Evolutionary conservation across 2,329 filamentous ascomycete genomes (phyloP).

Genomic region (Cordyceps farinosa): DNA sequence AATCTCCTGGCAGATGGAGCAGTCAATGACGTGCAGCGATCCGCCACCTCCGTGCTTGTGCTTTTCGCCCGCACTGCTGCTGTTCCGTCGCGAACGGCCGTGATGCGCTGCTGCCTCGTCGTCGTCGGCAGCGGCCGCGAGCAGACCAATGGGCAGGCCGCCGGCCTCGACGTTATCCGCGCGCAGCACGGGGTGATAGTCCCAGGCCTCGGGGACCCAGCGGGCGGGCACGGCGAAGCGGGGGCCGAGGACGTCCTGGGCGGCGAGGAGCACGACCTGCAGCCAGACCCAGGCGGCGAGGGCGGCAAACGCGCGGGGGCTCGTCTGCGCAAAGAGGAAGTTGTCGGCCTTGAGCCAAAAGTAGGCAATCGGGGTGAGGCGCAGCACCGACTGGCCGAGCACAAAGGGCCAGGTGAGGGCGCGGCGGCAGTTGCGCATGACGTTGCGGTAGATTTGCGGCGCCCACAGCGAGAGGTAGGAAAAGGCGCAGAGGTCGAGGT

Average conservation of each 20-base stretch:
- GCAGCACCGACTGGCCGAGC: conserved; percentile 73
- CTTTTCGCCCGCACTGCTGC: conserved; percentile 23
- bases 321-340: conserved; percentile 71
- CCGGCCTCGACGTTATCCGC: conserved; percentile 79
- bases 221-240: conserved; percentile 75
- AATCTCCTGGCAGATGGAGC: conserved; percentile 89
- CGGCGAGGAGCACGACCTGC: conserved; percentile 73
- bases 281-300: conserved; percentile 76
- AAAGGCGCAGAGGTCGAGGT: conserved; percentile 63
- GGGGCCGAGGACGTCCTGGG: conserved; percentile 81
- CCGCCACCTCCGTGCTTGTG: conserved; percentile 29
- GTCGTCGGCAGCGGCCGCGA: conserved; percentile 21
- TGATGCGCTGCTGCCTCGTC: neutral
- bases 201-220: conserved; percentile 74
- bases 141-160: conserved; percentile 72
- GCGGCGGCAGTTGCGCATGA: conserved; percentile 84
- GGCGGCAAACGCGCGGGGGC: conserved; percentile 60
- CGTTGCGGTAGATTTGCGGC: conserved; percentile 88
- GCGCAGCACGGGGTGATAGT: conserved; percentile 87
- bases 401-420: conserved; percentile 92
- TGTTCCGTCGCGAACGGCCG: conserved; percentile 1
- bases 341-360: conserved; percentile 79
- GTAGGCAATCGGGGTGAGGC: conserved; percentile 77
- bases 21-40: conserved; percentile 65
- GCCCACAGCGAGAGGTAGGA: conserved; percentile 86